Base-by-base conservation (phyloP, 305 asterid genomes). In the Caryopteris hybrid region DNA sequence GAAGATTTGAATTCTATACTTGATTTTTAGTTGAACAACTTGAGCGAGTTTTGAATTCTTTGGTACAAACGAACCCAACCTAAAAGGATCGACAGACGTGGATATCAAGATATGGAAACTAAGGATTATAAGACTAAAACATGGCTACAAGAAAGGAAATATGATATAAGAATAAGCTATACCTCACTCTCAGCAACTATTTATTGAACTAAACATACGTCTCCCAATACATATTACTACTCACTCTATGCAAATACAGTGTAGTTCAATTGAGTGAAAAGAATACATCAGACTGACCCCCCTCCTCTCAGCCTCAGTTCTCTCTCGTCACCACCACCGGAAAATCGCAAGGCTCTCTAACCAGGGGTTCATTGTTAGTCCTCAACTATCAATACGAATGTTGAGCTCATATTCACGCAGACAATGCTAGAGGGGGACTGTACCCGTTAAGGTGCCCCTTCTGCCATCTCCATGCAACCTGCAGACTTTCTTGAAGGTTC, bases 381-480 rank as follows among this genome's bases (percentile, higher is more conserved):
- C 68, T 72, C 79, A 36, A 47, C 81, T 68, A 70, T 13, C 43
- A 69, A 71, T 65, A 53, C 6, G n/a, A n/a, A n/a, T n/a, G n/a
- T n/a, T n/a, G 46, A 52, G 38, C 69, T 66, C 46, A 31, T 71
- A 75, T 76, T 69, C 77, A 86, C 64, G 64, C 82, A 6, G 85
- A 68, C 84, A 79, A 54, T 64, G 79, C 70, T 65, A 67, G 79
- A 57, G 84, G 77, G 4, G 85, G 16, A 12, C 76, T 79, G 12
- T 90, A 92, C 43, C 98, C 98, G 18, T 88, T 75, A 45, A 71
- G 60, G 66, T 92, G 98, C 0, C 85, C 81, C 81, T 86, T 88
- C 83, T 92, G 98, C 98, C 98, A 92, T 81, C 92, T 88, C 98
- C 98, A 92, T 0, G 98, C 97, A 1, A 76, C 47, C 84, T 73